Evolutionary conservation across 345 rosid genomes (phyloP).

Genomic region (Ceriops tagal): DNA sequence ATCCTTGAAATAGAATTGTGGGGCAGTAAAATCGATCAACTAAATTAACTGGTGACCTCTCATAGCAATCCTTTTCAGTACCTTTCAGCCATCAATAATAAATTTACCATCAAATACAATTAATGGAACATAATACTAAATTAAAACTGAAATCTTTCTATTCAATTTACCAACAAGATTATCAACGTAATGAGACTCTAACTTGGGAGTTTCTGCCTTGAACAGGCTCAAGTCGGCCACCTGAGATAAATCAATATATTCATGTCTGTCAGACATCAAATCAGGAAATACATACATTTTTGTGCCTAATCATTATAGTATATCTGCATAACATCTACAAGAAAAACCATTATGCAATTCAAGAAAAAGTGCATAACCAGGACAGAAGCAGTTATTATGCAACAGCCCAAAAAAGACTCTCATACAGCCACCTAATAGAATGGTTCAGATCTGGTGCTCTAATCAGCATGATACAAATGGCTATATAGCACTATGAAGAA

Average conservation of each 20-base stretch:
- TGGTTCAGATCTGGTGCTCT: not conserved
- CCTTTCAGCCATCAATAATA: conserved; percentile 43
- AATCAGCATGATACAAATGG: not conserved
- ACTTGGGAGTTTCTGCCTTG: conserved; percentile 82
- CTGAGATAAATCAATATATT: conserved; percentile 34
- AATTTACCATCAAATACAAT: conserved; percentile 11
- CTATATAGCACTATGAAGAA: not conserved
- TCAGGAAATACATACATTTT: not conserved
- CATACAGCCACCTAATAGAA: not conserved
- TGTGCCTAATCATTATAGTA: too few relatives aligned
- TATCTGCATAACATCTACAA: too few relatives aligned
- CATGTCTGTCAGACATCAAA: not conserved
- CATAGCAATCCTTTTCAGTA: conserved; percentile 59
- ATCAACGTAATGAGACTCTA: conserved; percentile 82
- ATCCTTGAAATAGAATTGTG: conserved; percentile 85
- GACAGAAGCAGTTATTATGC: too few relatives aligned
- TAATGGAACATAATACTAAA: conserved; percentile 7
- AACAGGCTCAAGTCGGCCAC: conserved; percentile 77
- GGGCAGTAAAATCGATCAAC: conserved; percentile 91
- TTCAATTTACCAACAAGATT: conserved; percentile 81
- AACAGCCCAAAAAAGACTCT: not conserved
- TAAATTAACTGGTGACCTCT: conserved; percentile 82
- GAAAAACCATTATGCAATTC: not conserved
- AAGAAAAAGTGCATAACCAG: not conserved
- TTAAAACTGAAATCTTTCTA: not conserved